Base-by-base conservation (phyloP, 805 yeast genomes). In the Yamadazyma insecticola region DNA sequence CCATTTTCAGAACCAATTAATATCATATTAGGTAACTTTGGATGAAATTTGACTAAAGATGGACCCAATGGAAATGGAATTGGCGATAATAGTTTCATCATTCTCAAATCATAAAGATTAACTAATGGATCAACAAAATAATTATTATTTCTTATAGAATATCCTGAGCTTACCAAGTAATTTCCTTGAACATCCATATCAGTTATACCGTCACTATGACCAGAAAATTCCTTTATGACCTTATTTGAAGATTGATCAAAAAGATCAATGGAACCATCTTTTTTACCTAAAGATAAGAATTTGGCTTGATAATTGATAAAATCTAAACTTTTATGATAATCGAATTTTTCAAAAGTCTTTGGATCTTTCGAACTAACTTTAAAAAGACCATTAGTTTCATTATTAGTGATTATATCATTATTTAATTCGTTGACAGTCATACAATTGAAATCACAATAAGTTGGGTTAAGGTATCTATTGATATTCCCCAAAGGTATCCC, bases 1-100 rank as follows among this genome's bases (percentile, higher is more conserved):
- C 97, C 97, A 14, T 74, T 56, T 13, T 69, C 68, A 0, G 96
- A 82, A 0, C 86, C 81, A 6, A 85, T 77, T 4, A 87, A 53
- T 26, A 87, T 74, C 21, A 82, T 77, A 22, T 84, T 82, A 5
- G 96, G 83, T 29, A 88, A 51, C 38, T 83, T 81, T 5, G 97
- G 97, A 58, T 90, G 97, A 39, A 90, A 67, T 29, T 83, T 70
- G 1, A 82, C 92, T 50, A 73, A 83, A 7, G 83, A 70, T 1
- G 97, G 96, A 9, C 97, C 97, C 0, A 88, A 81, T 1, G 92
- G 88, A 48, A 88, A 87, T 4, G 96, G 76, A 6, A 90, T 67
- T 3, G 97, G 96, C 0, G 94, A 66, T 33, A 80, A 56, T 2
- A 88, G 71, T 31, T 74, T 71, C 74, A 84, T 65, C 35, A 77